Conservation (phyloP, 306 rosid species). For the Prinsepia uniflora region DNA sequence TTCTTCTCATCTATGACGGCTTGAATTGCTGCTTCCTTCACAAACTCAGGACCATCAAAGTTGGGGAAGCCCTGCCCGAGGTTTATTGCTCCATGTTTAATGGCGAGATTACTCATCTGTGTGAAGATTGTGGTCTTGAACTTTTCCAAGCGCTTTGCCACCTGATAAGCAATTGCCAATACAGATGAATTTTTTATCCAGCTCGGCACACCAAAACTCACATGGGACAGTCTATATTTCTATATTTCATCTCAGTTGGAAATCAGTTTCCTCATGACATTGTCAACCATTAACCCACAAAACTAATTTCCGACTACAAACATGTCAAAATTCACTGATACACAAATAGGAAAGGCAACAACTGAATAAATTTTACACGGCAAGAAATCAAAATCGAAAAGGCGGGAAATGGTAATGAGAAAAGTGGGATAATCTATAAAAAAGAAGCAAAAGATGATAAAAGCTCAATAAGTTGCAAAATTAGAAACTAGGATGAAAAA, state of each 20-base stretch:
- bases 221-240: neutral
- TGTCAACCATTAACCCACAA: neutral
- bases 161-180: constrained; percentile 41
- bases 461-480: neutral
- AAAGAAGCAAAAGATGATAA: constrained; percentile 8
- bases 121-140: constrained; percentile 89
- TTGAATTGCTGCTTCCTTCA: constrained; percentile 92
- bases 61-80: constrained; percentile 97
- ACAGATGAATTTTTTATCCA: neutral
- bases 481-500: neutral
- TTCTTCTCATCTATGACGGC: constrained; percentile 82
- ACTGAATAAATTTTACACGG: neutral
- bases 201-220: neutral
- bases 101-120: constrained; percentile 81
- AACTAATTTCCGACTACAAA: constrained; percentile 2
- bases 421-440: neutral
- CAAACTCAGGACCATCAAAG: constrained; percentile 91
- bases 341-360: neutral
- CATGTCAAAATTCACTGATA: neutral
- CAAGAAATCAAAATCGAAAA: neutral
- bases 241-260: neutral
- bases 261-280: neutral
- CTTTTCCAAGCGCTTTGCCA: constrained; percentile 87
- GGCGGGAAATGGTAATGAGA: neutral
- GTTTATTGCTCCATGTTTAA: constrained; percentile 79